phyloP scores from a whole-genome alignment of 257 asterid species.

The Nicotiana attenuata region DNA sequence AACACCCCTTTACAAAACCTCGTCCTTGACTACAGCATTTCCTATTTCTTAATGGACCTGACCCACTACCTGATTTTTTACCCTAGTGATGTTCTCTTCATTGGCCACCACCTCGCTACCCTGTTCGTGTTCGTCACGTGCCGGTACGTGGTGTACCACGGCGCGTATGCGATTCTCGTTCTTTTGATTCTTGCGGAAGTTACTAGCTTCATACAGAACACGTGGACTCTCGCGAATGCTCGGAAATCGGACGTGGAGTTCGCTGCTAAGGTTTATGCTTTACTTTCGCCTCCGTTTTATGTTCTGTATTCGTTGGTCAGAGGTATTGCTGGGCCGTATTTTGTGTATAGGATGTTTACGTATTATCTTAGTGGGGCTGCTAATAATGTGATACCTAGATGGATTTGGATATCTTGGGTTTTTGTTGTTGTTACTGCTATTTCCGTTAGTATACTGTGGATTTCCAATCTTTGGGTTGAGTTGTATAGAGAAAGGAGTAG shows the following conservation, averaged over 20 bases:
- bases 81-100: constrained; percentile 75
- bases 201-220: constrained; percentile 84
- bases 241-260: constrained; percentile 49
- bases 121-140: constrained; percentile 86
- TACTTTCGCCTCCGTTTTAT: constrained; percentile 83
- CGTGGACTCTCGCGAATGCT: constrained; percentile 78
- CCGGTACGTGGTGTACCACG: constrained; percentile 65
- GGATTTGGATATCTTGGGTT: constrained; percentile 90
- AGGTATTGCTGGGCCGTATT: constrained; percentile 68
- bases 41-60: constrained; percentile 86
- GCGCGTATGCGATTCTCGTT: constrained; percentile 69
- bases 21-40: constrained; percentile 85
- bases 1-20: constrained; percentile 56
- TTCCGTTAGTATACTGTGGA: constrained; percentile 75
- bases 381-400: constrained; percentile 62
- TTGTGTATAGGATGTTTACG: constrained; percentile 56
- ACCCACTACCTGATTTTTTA: constrained; percentile 60
- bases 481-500: constrained; percentile 46
- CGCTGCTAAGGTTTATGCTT: constrained; percentile 51
- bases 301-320: constrained; percentile 67
- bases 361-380: constrained; percentile 63
- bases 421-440: constrained; percentile 58
- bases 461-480: constrained; percentile 66
- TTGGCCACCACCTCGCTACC: constrained; percentile 80
- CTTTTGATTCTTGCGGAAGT: constrained; percentile 77